These are phyloP conservation scores for Aspergillus sp. DNA, from an alignment of 2,329 filamentous ascomycete genomes.

Conservation along the genomic window DNA sequence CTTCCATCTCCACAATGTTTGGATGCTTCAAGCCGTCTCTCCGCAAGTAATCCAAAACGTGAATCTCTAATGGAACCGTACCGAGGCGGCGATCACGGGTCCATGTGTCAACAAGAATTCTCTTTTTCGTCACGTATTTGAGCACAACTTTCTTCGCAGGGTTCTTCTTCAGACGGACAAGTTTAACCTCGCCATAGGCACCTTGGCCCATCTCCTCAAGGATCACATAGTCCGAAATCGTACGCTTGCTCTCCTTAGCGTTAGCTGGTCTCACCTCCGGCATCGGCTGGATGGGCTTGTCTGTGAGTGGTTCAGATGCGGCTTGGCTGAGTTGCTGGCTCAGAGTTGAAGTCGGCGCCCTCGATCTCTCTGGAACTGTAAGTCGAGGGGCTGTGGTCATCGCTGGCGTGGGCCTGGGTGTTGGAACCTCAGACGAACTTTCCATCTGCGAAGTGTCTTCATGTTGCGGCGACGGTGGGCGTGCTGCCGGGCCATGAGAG, in stretches of 20 bases:
- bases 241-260: slow-evolving; percentile 64
- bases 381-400: slow-evolving; percentile 29
- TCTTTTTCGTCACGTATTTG: slow-evolving; percentile 96
- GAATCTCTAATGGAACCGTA: slow-evolving; percentile 94
- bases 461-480: slow-evolving; percentile 39
- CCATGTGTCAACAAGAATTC: slow-evolving; percentile 98
- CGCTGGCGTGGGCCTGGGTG: slow-evolving; percentile 66
- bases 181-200: slow-evolving; percentile 95
- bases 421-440: slow-evolving; percentile 74
- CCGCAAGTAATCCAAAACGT: slow-evolving; percentile 90
- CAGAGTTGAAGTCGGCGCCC: slow-evolving; percentile 48
- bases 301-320: slow-evolving; percentile 46
- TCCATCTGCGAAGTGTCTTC: slow-evolving; percentile 56
- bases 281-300: slow-evolving; percentile 41
- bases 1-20: slow-evolving; percentile 68
- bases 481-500: slow-evolving; percentile 64
- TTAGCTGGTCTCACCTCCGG: slow-evolving; percentile 27
- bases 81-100: slow-evolving; percentile 89
- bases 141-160: slow-evolving; percentile 81
- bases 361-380: slow-evolving; percentile 30
- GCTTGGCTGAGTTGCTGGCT: slow-evolving; percentile 54
- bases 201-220: slow-evolving; percentile 98
- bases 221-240: slow-evolving; percentile 85
- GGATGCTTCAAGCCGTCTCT: slow-evolving; percentile 65
- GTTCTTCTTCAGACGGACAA: slow-evolving; percentile 79